Evolutionary conservation across 805 yeast genomes (phyloP).

Genomic region (Sungouiozyma ichnusensis): DNA sequence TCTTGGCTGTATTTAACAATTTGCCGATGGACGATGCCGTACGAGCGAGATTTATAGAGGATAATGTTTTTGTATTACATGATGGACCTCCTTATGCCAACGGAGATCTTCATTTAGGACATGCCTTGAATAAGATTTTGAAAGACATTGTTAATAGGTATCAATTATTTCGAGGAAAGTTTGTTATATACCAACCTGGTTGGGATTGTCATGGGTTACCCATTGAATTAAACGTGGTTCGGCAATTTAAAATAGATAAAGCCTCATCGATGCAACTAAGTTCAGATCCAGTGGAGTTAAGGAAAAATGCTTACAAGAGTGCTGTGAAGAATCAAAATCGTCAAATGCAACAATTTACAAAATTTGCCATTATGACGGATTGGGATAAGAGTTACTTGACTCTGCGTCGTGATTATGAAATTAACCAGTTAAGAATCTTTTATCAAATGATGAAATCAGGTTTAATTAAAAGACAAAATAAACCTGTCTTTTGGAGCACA

Average conservation of each 20-base stretch:
- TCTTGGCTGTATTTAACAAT: constrained; percentile 8
- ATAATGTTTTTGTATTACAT: constrained; percentile 56
- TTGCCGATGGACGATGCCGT: constrained; percentile 12
- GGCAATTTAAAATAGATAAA: constrained; percentile 26
- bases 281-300: constrained; percentile 37
- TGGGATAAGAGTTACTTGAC: constrained; percentile 70
- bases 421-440: constrained; percentile 65
- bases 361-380: constrained; percentile 75
- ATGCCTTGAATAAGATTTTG: constrained; percentile 78
- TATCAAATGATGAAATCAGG: constrained; percentile 51
- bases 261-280: constrained; percentile 47
- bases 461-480: constrained; percentile 70
- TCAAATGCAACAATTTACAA: constrained; percentile 56
- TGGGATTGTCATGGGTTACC: constrained; percentile 99
- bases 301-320: constrained; percentile 55
- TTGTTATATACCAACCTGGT: constrained; percentile 74
- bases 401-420: constrained; percentile 58
- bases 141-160: constrained; percentile 78
- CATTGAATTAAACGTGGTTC: constrained; percentile 79
- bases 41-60: constrained; percentile 17
- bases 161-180: constrained; percentile 51
- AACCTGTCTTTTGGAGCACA: constrained; percentile 97
- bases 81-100: constrained; percentile 99
- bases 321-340: constrained; percentile 56
- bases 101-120: constrained; percentile 87